These are phyloP conservation scores for Collybia sp. DNA, from an alignment of 768 basidiomycete genomes.

Conservation along the genomic window DNA sequence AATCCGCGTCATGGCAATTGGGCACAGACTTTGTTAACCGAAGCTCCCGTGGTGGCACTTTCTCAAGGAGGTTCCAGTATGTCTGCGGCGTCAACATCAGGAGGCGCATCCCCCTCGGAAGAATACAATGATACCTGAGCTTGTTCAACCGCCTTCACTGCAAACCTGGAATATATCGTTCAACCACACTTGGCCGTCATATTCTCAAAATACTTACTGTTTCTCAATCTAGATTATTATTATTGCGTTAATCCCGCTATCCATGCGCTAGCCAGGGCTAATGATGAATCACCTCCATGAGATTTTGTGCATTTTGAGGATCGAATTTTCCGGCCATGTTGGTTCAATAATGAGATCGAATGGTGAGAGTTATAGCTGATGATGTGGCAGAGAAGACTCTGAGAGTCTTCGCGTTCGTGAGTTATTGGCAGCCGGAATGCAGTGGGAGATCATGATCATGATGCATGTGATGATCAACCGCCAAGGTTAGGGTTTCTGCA, in stretches of 20 bases:
- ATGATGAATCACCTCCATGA: slow-evolving; percentile 61
- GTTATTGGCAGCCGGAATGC: not conserved
- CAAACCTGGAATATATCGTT: slow-evolving; percentile 48
- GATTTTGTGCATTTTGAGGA: slow-evolving; percentile 89
- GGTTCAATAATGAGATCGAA: slow-evolving; percentile 5
- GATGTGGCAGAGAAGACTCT: slow-evolving; percentile 9
- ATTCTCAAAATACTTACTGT: slow-evolving; percentile 54
- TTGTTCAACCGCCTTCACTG: slow-evolving; percentile 94
- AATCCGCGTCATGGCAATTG: not conserved
- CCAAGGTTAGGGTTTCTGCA: not conserved
- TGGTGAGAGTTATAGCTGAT: slow-evolving; percentile 7
- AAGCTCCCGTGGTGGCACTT: slow-evolving; percentile 70
- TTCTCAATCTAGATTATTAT: slow-evolving; percentile 85
- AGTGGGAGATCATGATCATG: too few relatives aligned
- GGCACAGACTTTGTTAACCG: slow-evolving; percentile 72
- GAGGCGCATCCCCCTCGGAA: slow-evolving; percentile 1
- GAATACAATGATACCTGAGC: slow-evolving; percentile 58
- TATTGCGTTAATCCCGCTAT: slow-evolving; percentile 2
- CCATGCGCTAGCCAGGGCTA: slow-evolving; percentile 6
- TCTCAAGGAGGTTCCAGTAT: slow-evolving; percentile 91
- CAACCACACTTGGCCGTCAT: not conserved
- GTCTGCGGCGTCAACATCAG: slow-evolving; percentile 44
- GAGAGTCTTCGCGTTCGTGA: not conserved
- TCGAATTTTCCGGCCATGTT: slow-evolving; percentile 65
- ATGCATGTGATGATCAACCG: not conserved